Conservation (phyloP, 176 grass and related monocot genomes). For the Rhynchospora breviuscula region DNA sequence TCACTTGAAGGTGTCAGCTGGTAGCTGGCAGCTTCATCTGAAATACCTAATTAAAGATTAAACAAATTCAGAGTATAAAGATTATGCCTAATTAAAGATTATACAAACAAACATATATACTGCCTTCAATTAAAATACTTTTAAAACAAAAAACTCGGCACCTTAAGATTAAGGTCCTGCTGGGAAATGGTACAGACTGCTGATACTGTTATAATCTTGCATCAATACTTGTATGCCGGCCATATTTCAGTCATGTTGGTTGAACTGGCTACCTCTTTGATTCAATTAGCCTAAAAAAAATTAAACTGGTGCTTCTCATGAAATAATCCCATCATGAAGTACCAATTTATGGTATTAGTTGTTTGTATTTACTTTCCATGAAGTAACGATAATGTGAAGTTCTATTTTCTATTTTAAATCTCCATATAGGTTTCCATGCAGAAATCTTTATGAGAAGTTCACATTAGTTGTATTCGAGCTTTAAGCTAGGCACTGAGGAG, state of each 20-base stretch:
- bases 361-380: not conserved
- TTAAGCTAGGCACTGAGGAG: not conserved
- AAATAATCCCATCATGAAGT: not conserved
- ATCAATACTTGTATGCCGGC: not conserved
- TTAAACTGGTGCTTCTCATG: not conserved
- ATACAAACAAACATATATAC: not conserved
- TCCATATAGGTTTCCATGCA: not conserved
- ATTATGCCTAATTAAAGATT: not conserved
- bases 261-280: not conserved
- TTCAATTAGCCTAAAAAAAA: not conserved
- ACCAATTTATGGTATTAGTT: not conserved
- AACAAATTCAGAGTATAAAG: not conserved
- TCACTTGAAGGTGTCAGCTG: not conserved
- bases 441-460: not conserved
- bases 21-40: not conserved
- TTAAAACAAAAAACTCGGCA: not conserved
- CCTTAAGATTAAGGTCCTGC: not conserved
- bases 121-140: not conserved
- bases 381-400: not conserved
- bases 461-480: not conserved
- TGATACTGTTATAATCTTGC: not conserved
- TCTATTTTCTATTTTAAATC: not conserved
- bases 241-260: not conserved
- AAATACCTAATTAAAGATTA: constrained; percentile 1
- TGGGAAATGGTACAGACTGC: not conserved